Base-by-base conservation (phyloP, 306 rosid genomes). In the Medicago arabica region DNA sequence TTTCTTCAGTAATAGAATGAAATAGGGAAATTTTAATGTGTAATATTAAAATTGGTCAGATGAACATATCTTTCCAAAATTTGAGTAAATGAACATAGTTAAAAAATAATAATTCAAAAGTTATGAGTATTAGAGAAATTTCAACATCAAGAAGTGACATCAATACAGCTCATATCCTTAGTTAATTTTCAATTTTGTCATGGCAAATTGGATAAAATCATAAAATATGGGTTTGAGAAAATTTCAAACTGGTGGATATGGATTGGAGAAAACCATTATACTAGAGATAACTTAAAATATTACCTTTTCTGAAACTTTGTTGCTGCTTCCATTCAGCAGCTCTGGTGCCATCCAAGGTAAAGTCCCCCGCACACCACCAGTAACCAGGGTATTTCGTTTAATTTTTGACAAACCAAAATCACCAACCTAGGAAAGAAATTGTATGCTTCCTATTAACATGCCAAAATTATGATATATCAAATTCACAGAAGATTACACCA, bases 341-440 rank as follows among this genome's bases (percentile, higher is more conserved):
- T 93, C 97, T 1, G 98, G 98, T 25, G 98, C 98, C 98, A 93
- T 91, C 98, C 98, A 93, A 68, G 98, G 98, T 44, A 93, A 68
- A 11, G 98, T 93, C 71, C 98, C 98, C 43, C 97, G 91, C 65
- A 93, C 97, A 47, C 98, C 98, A 38, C 98, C 98, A 66, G 98
- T 89, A 75, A 93, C 97, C 85, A 93, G 70, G 66, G 98, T 93
- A 82, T 91, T 91, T 73, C 96, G 84, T 82, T 90, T 93, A 69
- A 93, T 93, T 85, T 93, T 93, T 76, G 98, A 93, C 85, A 93
- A 89, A 46, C 98, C 98, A 84, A 93, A 93, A 84, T 93, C 98
- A 73, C 93, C 98, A 13, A 93, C 98, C 98, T 93, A 83, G 57
- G 6, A 79, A 55, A 68, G 73, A 19, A 81, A 58, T 77, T 68